Evolutionary conservation across 169 alveolate species (phyloP).

Genomic region (Eimeria maxima): DNA sequence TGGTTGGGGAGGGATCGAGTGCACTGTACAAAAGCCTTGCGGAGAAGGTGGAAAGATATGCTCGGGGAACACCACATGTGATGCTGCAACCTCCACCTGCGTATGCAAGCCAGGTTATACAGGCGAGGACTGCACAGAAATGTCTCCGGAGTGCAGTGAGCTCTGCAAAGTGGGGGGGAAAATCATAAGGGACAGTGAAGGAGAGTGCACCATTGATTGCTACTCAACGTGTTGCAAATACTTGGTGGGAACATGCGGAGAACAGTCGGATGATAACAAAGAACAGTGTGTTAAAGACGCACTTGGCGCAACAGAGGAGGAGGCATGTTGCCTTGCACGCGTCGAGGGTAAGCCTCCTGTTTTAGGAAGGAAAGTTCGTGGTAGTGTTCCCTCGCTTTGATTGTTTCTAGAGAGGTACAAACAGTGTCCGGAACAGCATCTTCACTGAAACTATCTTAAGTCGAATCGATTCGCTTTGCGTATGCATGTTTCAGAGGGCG

Average conservation of each 20-base stretch:
- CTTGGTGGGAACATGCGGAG: constrained; percentile 28
- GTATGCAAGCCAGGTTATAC: constrained; percentile 67
- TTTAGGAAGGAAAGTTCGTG: not conserved
- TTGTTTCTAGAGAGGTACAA: not conserved
- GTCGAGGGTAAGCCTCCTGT: constrained; percentile 39
- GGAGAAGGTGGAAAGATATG: constrained; percentile 55
- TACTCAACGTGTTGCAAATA: constrained; percentile 54
- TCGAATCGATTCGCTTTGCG: not conserved
- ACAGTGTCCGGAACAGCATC: not conserved
- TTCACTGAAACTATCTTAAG: not conserved
- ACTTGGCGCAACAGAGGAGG: constrained; percentile 47
- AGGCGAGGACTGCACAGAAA: constrained; percentile 45
- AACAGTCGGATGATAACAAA: not conserved
- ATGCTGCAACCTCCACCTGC: not conserved
- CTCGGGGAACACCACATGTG: constrained; percentile 65
- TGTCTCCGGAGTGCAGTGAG: constrained; percentile 35
- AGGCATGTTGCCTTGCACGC: constrained; percentile 58
- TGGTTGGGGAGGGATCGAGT: constrained; percentile 67
- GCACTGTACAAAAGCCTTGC: constrained; percentile 26
- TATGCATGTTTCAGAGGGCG: constrained; percentile 28
- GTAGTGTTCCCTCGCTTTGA: not conserved
- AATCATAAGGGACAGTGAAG: not conserved
- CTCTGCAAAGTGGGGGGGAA: constrained; percentile 62
- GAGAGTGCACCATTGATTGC: constrained; percentile 72
- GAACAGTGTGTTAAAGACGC: constrained; percentile 45